Percentiles rank a stretch among this genome's conserved stretches.
These are phyloP conservation scores for Plasmodium sp. DNA, from an alignment of 169 alveolate genomes.

Conservation along the genomic window DNA sequence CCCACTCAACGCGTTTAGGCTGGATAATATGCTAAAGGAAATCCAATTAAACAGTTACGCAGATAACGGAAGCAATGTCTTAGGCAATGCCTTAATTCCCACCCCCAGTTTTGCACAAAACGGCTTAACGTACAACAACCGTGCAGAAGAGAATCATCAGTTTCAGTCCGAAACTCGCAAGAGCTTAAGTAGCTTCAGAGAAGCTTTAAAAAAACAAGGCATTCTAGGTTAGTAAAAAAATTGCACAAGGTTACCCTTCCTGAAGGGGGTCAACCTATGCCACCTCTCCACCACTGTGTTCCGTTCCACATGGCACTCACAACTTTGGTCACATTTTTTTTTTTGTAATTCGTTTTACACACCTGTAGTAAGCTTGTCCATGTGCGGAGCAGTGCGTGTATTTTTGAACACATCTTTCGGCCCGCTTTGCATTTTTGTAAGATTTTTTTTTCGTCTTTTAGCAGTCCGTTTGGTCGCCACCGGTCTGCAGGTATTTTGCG, in stretches of 20 bases:
- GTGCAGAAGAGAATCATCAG: background rate
- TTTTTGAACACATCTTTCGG: background rate
- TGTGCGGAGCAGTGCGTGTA: background rate
- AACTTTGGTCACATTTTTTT: background rate
- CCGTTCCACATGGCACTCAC: background rate
- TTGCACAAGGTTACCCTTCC: background rate
- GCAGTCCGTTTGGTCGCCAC: background rate
- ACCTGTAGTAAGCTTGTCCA: background rate
- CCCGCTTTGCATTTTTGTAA: background rate
- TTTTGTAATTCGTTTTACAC: background rate
- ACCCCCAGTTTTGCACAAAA: background rate
- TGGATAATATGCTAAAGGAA: slow-evolving; percentile 21
- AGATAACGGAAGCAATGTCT: slow-evolving; percentile 1
- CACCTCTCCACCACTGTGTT: background rate
- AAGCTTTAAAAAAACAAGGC: slow-evolving; percentile 68
- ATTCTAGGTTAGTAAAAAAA: slow-evolving; percentile 43
- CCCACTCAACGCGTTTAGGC: background rate
- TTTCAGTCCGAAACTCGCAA: slow-evolving; percentile 69
- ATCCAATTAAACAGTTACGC: slow-evolving; percentile 6
- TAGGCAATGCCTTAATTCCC: background rate
- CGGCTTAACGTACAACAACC: background rate
- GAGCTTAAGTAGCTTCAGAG: slow-evolving; percentile 43
- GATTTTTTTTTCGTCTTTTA: background rate
- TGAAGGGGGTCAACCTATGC: background rate
- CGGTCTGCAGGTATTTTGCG: background rate